phyloP scores from a whole-genome alignment of 2,329 filamentous ascomycete species.

The Pleomassaria siparia region DNA sequence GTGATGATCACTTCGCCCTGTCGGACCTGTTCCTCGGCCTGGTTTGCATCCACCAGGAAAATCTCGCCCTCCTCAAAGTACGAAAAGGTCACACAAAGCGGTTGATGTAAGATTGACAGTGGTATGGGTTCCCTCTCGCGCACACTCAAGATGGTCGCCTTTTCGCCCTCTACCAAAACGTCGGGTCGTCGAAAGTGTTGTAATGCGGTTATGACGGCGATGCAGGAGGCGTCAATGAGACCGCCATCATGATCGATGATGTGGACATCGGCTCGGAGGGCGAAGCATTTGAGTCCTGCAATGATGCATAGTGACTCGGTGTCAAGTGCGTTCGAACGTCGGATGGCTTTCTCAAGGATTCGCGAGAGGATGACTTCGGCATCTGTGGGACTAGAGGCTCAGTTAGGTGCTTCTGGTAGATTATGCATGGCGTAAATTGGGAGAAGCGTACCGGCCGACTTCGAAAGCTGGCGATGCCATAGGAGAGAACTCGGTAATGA shows the following conservation, averaged over 20 bases:
- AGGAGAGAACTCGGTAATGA: constrained; percentile 85
- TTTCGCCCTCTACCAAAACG: constrained; percentile 80
- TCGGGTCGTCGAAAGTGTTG: constrained; percentile 92
- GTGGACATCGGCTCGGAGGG: constrained; percentile 87
- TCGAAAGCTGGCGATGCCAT: constrained; percentile 93
- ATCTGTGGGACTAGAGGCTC: constrained; percentile 65
- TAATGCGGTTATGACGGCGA: constrained; percentile 83
- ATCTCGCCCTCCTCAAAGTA: constrained; percentile 76
- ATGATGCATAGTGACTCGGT: constrained; percentile 95
- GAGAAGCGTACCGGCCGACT: constrained; percentile 63
- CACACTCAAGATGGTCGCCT: constrained; percentile 78
- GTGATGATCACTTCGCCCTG: constrained; percentile 77
- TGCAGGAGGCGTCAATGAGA: constrained; percentile 80
- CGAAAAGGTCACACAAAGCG: constrained; percentile 86
- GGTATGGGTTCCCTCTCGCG: constrained; percentile 88
- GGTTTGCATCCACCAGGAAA: constrained; percentile 70
- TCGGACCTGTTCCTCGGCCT: constrained; percentile 75
- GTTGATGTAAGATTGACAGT: constrained; percentile 87
- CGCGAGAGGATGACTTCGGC: constrained; percentile 84
- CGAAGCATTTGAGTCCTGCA: constrained; percentile 88
- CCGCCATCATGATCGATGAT: constrained; percentile 90
- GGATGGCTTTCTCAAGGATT: constrained; percentile 89
- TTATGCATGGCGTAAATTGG: constrained; percentile 5
- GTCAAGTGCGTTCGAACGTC: constrained; percentile 87
- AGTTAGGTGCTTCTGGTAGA: constrained; percentile 21